Percentiles rank a stretch among this genome's conserved stretches.
Conservation (phyloP, 225 moss, liverwort and hornwort species). For the Pseudoscleropodium purum region DNA sequence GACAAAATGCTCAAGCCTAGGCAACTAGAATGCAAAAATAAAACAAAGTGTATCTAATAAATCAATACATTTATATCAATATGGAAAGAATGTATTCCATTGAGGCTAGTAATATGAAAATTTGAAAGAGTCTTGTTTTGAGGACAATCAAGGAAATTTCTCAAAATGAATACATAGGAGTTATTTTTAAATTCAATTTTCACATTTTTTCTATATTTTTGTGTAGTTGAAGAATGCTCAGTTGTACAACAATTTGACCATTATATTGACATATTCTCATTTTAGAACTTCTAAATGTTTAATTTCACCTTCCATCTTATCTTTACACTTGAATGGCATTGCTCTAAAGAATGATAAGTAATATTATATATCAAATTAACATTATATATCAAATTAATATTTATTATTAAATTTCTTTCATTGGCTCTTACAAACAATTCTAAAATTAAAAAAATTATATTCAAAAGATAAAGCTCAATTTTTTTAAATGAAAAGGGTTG, state of each 20-base stretch:
- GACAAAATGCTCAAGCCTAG: not conserved
- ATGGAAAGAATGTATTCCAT: not conserved
- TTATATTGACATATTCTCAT: not conserved
- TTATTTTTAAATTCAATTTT: not conserved
- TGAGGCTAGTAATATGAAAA: not conserved
- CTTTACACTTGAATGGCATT: not conserved
- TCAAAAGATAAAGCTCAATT: not conserved
- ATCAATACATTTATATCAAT: not conserved
- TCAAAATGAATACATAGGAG: fast-evolving
- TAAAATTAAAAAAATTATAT: not conserved
- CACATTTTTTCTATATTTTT: not conserved
- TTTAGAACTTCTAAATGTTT: not conserved
- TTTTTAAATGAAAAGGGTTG: not conserved
- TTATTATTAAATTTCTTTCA: no score
- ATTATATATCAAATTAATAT: no score
- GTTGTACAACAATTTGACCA: no score
- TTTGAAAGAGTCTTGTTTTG: not conserved
- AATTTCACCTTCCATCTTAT: not conserved
- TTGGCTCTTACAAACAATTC: not conserved
- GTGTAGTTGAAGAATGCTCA: fast-evolving
- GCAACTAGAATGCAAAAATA: not conserved
- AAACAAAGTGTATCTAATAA: not conserved
- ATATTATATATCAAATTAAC: no score
- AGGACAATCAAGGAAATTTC: not conserved
- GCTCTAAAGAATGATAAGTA: not conserved